Percentiles rank a stretch among this genome's conserved stretches.
phyloP scores from a whole-genome alignment of 164 flowering plant genomes.

The Vitis cinerea region DNA sequence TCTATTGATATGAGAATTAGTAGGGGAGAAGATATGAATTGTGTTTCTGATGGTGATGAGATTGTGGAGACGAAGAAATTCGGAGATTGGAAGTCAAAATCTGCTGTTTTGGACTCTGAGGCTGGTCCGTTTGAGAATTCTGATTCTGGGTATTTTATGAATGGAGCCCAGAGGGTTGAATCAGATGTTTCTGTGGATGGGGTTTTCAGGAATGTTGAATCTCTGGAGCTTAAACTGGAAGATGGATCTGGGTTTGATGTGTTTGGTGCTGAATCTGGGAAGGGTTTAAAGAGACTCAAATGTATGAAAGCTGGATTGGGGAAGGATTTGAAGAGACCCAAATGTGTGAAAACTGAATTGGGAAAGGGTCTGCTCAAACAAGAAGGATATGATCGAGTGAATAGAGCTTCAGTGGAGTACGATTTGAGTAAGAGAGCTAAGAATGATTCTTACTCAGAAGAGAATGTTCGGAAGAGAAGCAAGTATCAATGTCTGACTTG shows the following conservation, averaged over 20 bases:
- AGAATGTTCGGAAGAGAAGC: conserved; percentile 30
- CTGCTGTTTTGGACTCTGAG: conserved; percentile 10
- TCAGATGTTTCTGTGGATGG: conserved; percentile 42
- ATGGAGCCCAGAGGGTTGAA: conserved; percentile 32
- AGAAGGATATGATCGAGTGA: conserved; percentile 16
- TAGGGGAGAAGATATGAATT: conserved; percentile 19
- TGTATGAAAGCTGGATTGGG: conserved; percentile 13
- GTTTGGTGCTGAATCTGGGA: conserved; percentile 22
- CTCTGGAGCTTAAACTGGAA: conserved; percentile 20
- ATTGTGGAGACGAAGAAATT: conserved; percentile 25
- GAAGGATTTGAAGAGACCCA: conserved; percentile 18
- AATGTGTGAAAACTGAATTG: conserved; percentile 17
- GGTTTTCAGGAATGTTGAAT: conserved; percentile 23
- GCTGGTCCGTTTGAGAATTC: conserved; percentile 28
- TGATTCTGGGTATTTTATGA: conserved; percentile 35
- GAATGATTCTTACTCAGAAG: conserved; percentile 4
- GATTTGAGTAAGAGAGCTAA: conserved; percentile 24
- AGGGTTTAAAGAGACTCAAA: conserved; percentile 6
- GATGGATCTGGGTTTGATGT: conserved; percentile 22
- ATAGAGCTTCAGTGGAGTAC: conserved; percentile 22
- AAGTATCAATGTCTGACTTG: conserved; percentile 47
- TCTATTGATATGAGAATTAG: conserved; percentile 24
- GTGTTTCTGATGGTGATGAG: conserved; percentile 15
- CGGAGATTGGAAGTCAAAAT: conserved; percentile 28
- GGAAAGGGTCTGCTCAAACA: conserved; percentile 18